Base-by-base conservation (phyloP, 176 grass and related monocot species). In the Aegilops bicornis region DNA sequence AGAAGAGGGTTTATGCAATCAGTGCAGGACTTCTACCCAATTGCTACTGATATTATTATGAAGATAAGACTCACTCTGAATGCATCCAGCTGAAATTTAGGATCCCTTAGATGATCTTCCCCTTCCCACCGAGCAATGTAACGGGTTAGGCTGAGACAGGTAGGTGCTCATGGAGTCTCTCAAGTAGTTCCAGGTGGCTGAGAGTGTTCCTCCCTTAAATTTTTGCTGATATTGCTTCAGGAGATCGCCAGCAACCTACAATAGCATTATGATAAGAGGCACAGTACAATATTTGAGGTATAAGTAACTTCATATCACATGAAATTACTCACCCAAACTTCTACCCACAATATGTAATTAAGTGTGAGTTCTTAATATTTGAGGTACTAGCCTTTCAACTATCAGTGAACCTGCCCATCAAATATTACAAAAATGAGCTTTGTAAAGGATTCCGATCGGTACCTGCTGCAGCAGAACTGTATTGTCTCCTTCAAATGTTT, bases 401-500 rank as follows among this genome's bases (percentile, higher is more conserved):
- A 58, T 22, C 19, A 22, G 54, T 20, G 54, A 58, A 58, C 19
- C 19, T 58, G 13, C 32, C 24, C 13, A 4, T 32, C 11, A 75
- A 66, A 48, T 32, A 75, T 30, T 54, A 17, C 71, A 54, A 8
- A 8, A 40, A 4, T 36, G 17, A 25, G 45, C 47, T 80, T 37
- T 60, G 59, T 33, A 64, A 69, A 80, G 62, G 62, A 89, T 67
- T 23, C 40, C 54, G 25, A 62, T 31, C 52, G 72, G 31, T 94
- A 99, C 97, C 94, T 99, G 97, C 84, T 96, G 97, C 71, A 96
- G 76, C 67, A 99, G 94, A 89, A 99, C 97, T 10, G 97, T 99
- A 83, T 99, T 99, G 64, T 99, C 97, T 37, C 97, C 97, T 91
- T 99, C 97, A 88, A 99, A 99, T 23, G 97, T 99, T 80, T 99